A percentile compares a stretch with the other conserved stretches of the same genome.
Conservation (phyloP, 768 basidiomycete species). For the Dioszegia aurantiaca region DNA sequence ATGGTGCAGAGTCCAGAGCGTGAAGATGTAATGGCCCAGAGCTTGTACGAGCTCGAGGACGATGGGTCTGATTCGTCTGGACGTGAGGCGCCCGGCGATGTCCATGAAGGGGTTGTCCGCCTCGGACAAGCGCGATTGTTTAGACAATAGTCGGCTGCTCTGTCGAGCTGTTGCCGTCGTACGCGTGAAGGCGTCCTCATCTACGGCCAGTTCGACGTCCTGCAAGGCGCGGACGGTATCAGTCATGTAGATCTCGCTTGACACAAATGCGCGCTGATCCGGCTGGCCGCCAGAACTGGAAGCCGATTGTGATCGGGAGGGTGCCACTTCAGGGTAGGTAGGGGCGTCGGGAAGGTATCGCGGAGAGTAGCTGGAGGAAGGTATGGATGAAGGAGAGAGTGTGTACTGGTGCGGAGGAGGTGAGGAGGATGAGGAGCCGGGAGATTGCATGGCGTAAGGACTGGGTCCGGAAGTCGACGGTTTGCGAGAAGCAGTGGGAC, state of each 20-base stretch:
- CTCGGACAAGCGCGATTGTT: conserved; percentile 25
- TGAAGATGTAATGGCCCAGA: conserved; percentile 41
- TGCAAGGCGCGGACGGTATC: conserved; percentile 35
- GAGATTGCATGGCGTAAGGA: not conserved
- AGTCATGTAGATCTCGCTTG: conserved; percentile 25
- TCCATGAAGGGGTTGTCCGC: conserved; percentile 40
- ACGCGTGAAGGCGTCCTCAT: conserved; percentile 22
- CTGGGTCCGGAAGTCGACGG: not conserved
- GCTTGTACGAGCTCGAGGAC: conserved; percentile 42
- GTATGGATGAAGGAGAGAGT: no score
- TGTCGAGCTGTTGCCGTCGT: conserved; percentile 12
- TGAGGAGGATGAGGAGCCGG: not conserved
- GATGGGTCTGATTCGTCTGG: conserved; percentile 35
- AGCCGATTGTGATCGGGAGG: not conserved
- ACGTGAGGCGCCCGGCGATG: conserved; percentile 24
- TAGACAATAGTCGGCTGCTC: conserved; percentile 19
- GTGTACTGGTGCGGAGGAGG: not conserved
- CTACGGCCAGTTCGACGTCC: conserved; percentile 42
- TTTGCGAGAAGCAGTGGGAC: not conserved
- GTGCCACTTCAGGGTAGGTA: not conserved
- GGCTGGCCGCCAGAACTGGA: conserved; percentile 9
- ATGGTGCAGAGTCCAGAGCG: conserved; percentile 28
- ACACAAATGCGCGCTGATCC: not conserved
- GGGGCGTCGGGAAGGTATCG: not conserved
- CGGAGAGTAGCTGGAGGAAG: not conserved